Conservation (phyloP, 345 rosid genomes). For the Rhodomyrtus tomentosa region DNA sequence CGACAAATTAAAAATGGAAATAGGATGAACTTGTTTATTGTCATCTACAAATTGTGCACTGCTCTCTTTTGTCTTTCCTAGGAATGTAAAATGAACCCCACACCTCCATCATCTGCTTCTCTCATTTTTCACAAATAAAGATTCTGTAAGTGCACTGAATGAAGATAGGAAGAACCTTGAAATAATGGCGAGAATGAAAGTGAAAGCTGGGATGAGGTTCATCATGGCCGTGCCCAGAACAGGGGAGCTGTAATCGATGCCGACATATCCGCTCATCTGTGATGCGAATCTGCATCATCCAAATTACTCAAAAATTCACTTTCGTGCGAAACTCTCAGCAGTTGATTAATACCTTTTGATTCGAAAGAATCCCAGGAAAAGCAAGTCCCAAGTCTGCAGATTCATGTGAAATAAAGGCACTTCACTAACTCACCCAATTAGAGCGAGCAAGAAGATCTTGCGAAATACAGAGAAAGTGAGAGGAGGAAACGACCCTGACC, state of each 20-base stretch:
- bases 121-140: not conserved
- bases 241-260: conserved; percentile 39
- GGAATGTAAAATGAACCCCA: too few relatives aligned
- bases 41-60: too few relatives aligned
- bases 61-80: too few relatives aligned
- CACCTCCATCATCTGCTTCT: not conserved
- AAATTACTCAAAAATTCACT: not conserved
- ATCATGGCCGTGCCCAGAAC: conserved; percentile 40
- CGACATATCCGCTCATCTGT: conserved; percentile 22
- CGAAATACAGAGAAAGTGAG: conserved; percentile 24
- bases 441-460: conserved; percentile 38
- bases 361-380: not conserved
- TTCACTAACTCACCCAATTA: conserved; percentile 25
- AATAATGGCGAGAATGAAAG: conserved; percentile 34
- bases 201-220: conserved; percentile 36
- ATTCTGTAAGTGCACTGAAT: not conserved
- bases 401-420: not conserved
- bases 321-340: not conserved
- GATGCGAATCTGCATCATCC: conserved; percentile 13
- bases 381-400: not conserved
- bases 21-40: too few relatives aligned
- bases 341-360: not conserved
- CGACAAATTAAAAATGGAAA: too few relatives aligned
- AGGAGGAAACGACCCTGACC: conserved; percentile 32
- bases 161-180: conserved; percentile 22